phyloP scores from a whole-genome alignment of 2,329 filamentous ascomycete genomes.

The Leptographium procerum region DNA sequence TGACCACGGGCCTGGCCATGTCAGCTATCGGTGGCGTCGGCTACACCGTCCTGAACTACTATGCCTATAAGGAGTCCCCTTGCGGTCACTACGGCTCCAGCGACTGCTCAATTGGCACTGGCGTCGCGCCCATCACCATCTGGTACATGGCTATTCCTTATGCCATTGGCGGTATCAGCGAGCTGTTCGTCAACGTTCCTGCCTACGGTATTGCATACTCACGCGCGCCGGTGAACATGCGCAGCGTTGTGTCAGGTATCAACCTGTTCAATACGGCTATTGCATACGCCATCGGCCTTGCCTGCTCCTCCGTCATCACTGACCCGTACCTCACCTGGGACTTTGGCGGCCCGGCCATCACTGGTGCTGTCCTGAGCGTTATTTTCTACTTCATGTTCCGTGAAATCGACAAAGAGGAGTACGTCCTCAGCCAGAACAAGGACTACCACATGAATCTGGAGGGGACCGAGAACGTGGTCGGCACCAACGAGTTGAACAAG shows the following conservation, averaged over 20 bases:
- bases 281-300: conserved; percentile 56
- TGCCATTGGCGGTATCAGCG: conserved; percentile 36
- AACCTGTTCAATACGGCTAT: conserved; percentile 60
- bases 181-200: conserved; percentile 40
- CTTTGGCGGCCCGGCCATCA: conserved; percentile 35
- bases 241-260: conserved; percentile 57
- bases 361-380: conserved; percentile 30
- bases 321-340: conserved; percentile 40
- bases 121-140: conserved; percentile 33
- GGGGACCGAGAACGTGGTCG: conserved; percentile 11
- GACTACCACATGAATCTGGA: conserved; percentile 15
- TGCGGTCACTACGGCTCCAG: conserved; percentile 29
- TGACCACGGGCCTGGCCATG: conserved; percentile 44
- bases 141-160: conserved; percentile 47
- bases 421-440: conserved; percentile 25
- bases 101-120: conserved; percentile 21
- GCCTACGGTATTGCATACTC: conserved; percentile 45
- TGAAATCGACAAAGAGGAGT: conserved; percentile 35
- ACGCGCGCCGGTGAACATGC: conserved; percentile 68
- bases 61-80: conserved; percentile 29
- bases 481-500: conserved; percentile 15
- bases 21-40: conserved; percentile 33
- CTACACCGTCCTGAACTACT: conserved; percentile 30
- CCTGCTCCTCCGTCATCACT: conserved; percentile 31
- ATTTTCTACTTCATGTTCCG: conserved; percentile 35